Percentiles rank a stretch among this genome's conserved stretches.
Evolutionary conservation across 345 rosid genomes (phyloP).

Genomic region (Anastatica hierochuntica): DNA sequence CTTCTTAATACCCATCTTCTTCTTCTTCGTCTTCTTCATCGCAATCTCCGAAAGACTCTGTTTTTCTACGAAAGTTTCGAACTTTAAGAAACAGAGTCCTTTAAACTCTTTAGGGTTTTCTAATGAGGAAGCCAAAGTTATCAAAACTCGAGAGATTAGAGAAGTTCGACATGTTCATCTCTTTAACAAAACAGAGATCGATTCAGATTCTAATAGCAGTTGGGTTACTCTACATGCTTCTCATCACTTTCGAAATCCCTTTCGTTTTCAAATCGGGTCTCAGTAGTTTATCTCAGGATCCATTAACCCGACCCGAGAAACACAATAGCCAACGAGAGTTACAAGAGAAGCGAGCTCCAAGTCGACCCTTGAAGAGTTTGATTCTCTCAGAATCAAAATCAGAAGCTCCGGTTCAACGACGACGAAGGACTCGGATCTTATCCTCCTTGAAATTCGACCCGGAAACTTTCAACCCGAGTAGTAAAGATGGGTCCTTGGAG

Average conservation of each 20-base stretch:
- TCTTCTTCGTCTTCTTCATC: not conserved
- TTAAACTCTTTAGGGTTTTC: too few relatives aligned
- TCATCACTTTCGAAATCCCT: slow-evolving; percentile 63
- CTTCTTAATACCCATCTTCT: not conserved
- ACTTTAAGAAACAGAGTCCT: too few relatives aligned
- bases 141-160: slow-evolving; percentile 27
- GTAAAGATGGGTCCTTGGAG: slow-evolving; percentile 41
- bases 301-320: slow-evolving; percentile 32
- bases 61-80: too few relatives aligned
- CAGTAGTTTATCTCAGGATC: slow-evolving; percentile 36
- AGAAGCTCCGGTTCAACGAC: slow-evolving; percentile 18
- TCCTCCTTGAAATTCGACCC: slow-evolving; percentile 47
- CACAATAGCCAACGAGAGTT: slow-evolving; percentile 41
- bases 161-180: slow-evolving; percentile 31
- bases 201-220: slow-evolving; percentile 48
- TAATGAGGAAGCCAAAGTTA: slow-evolving; percentile 25
- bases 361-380: slow-evolving; percentile 41
- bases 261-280: slow-evolving; percentile 40
- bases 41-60: not conserved
- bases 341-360: slow-evolving; percentile 42
- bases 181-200: slow-evolving; percentile 44
- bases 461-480: too few relatives aligned
- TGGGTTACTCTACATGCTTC: slow-evolving; percentile 42
- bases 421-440: slow-evolving; percentile 19
- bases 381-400: slow-evolving; percentile 29